Evolutionary conservation across 2,329 filamentous ascomycete species (phyloP), one percentile per base, ranked within the genome.

Genomic region (Penicillium carneum): DNA sequence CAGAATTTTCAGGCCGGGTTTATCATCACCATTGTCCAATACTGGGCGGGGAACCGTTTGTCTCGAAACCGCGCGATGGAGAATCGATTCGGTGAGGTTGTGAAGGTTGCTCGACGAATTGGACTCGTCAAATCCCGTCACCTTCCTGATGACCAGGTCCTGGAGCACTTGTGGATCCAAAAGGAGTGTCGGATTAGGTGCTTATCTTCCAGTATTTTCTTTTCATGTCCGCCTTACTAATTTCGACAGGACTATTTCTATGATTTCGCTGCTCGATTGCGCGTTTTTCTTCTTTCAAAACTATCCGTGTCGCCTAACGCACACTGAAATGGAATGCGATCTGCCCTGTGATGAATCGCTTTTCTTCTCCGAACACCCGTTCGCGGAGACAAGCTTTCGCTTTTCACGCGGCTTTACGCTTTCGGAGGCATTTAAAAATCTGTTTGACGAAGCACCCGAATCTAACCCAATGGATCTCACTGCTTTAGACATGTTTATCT

Each of bases 221-320:
- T 31, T 5, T 12, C 8, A 6, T 18, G 10, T 9, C 16, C 34
- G 4, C n/a, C 3, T 12, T n/a, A 26, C 67, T 71, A 46, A 71
- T 16, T 11, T 10, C 18, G 6, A 3, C 33, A 81, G 79, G 16
- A 76, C 77, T 3, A 76, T 81, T 39, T 74, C 69, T 42, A 71
- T 77, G 4, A 74, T 82, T n/a, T 74, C 74, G 0, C 70, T 80
- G 3, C 68, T 82, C 10, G 80, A 82, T 64, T 80, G 75, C 51
- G 80, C 80, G 11, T 80, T 82, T 58, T 75, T 72, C 1, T 82
- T 82, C 61, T 82, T 76, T 60, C 76, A 78, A 39, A 81, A 82
- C 48, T 81, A 77, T 55, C 80, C 80, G 0, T 79, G 76, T 43
- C 79, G 79, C 6, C 61, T 82, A 11, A 72, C 72, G 0, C 69